Conservation (phyloP, 179 eudicot genomes). For the Sideroxylon spinosum region DNA sequence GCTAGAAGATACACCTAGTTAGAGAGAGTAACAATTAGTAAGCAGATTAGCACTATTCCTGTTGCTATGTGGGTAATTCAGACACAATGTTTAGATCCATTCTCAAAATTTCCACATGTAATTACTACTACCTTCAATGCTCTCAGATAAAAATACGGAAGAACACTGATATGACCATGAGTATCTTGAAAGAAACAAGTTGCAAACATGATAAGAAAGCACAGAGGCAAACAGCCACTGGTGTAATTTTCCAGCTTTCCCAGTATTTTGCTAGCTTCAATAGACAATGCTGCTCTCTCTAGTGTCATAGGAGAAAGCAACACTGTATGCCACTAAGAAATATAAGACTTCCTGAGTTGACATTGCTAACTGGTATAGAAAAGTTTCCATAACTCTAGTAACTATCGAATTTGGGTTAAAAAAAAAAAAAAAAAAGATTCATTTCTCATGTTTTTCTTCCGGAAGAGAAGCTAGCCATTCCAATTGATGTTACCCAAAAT, state of each 20-base stretch:
- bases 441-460: no score
- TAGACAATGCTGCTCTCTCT: background rate
- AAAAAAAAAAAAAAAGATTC: no score
- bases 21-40: background rate
- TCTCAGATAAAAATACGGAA: background rate
- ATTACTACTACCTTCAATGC: background rate
- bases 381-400: background rate
- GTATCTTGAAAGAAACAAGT: background rate
- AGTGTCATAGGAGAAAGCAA: background rate
- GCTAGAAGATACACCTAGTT: background rate
- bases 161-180: background rate
- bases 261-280: background rate
- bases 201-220: background rate
- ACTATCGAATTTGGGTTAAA: no score
- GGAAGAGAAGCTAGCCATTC: no score
- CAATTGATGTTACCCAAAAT: no score
- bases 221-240: slow-evolving; percentile 1
- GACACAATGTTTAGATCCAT: background rate
- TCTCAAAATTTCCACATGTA: background rate
- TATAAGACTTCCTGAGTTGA: background rate
- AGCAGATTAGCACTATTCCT: background rate
- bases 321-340: background rate
- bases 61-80: background rate
- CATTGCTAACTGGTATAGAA: background rate
- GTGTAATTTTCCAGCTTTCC: background rate